Base-by-base conservation (phyloP, 805 yeast genomes). In the Ogataea angusta region DNA sequence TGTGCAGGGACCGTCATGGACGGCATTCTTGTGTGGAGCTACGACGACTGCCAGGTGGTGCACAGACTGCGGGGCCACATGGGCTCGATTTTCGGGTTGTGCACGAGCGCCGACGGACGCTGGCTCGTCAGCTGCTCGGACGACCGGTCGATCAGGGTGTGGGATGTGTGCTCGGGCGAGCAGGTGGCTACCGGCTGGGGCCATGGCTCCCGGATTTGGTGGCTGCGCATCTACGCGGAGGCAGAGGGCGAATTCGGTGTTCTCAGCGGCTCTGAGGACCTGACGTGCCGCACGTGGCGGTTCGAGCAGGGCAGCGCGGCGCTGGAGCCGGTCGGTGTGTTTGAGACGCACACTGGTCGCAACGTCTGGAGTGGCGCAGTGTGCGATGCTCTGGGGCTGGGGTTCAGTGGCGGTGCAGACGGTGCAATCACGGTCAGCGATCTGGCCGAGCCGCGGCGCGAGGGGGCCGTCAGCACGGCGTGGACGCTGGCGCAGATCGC, bases 1-100 rank as follows among this genome's bases (percentile, higher is more conserved):
- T 88, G 88, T 19, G 90, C 96, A 0, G 99, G 99, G 17, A 91
- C 99, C 0, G 97, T 91, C 2, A 80, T 90, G 81, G 82, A 82
- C 34, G 96, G 97, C 10, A 80, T 87, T 2, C 66, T 85, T 3
- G 66, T 89, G 2, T 91, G 98, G 98, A 78, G 78, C 34, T 54
- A 78, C 17, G 59, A 60, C 27, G 51, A 63, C 3, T 47, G 63
- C 1, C 31, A 66, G 22, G 65, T 82, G 7, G 17, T 77, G 3
- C 78, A 80, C 51, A 73, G 72, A 26, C 67, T 91, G 37, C 72
- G 73, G 0, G 84, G 82, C 0, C 99, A 93, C 64, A 89, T 83
- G 59, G 99, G 99, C 2, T 85, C 96, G 0, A 89, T 91, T 21
- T 91, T 93, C 62, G 85, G 84, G 21, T 89, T 89, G 4, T 71